phyloP scores from a whole-genome alignment of 306 rosid genomes.

The Spatholobus suberectus region DNA sequence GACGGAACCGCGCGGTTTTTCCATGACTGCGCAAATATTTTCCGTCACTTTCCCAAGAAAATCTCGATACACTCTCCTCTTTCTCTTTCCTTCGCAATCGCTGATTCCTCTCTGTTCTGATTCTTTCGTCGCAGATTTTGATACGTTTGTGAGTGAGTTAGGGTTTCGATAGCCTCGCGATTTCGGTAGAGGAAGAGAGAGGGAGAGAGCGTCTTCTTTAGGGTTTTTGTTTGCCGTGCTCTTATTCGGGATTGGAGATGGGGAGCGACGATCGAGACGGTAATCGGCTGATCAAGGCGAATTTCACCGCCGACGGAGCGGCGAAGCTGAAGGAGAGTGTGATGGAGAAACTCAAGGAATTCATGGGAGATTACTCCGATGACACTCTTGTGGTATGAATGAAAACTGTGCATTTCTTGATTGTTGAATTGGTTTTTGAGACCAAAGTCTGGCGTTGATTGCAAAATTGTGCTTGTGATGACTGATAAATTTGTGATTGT shows the following conservation, averaged over 20 bases:
- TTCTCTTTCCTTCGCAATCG: not conserved
- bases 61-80: not conserved
- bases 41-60: slow-evolving; percentile 28
- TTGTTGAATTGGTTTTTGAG: slow-evolving; percentile 25
- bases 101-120: slow-evolving; percentile 18
- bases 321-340: slow-evolving; percentile 65
- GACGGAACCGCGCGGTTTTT: slow-evolving; percentile 28
- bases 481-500: not conserved
- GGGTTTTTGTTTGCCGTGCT: slow-evolving; percentile 53
- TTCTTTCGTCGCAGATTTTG: slow-evolving; percentile 10
- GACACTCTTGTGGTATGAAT: slow-evolving; percentile 90
- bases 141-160: slow-evolving; percentile 25
- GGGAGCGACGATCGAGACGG: slow-evolving; percentile 78
- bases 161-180: slow-evolving; percentile 55
- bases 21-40: slow-evolving; percentile 20
- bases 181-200: slow-evolving; percentile 18
- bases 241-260: slow-evolving; percentile 49
- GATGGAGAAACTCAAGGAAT: slow-evolving; percentile 86
- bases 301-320: slow-evolving; percentile 68
- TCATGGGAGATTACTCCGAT: slow-evolving; percentile 95
- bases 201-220: slow-evolving; percentile 29
- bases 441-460: not conserved
- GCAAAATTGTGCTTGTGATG: not conserved
- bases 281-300: slow-evolving; percentile 63
- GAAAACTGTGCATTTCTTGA: slow-evolving; percentile 2